phyloP scores from a whole-genome alignment of 257 asterid species.

The Penstemon newberryi region DNA sequence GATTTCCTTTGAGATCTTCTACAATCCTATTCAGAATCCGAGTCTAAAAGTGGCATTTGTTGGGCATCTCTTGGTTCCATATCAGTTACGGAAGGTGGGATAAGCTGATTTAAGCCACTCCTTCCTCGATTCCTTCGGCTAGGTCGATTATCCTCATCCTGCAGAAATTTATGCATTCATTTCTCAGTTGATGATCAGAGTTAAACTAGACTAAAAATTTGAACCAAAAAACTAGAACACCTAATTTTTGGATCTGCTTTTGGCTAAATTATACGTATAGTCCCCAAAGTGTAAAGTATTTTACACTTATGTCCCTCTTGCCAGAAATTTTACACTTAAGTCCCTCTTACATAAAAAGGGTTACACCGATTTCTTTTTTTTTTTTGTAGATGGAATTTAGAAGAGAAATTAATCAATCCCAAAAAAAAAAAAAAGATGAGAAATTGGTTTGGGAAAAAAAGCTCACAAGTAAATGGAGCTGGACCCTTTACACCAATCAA shows the following conservation, averaged over 20 bases:
- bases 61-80: slow-evolving; percentile 60
- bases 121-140: slow-evolving; percentile 43
- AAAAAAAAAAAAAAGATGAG: too few relatives aligned
- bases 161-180: slow-evolving; percentile 20
- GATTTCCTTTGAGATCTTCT: not conserved
- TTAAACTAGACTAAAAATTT: not conserved
- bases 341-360: not conserved
- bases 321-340: not conserved
- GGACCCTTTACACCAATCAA: too few relatives aligned
- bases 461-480: too few relatives aligned
- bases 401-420: too few relatives aligned
- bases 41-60: slow-evolving; percentile 59
- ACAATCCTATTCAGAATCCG: slow-evolving; percentile 57
- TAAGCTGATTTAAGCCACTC: slow-evolving; percentile 43
- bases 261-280: too few relatives aligned
- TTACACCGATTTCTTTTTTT: too few relatives aligned
- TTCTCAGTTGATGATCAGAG: not conserved
- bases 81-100: slow-evolving; percentile 80
- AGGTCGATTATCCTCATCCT: slow-evolving; percentile 47
- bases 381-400: too few relatives aligned
- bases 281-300: not conserved
- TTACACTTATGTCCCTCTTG: not conserved
- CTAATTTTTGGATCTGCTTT: too few relatives aligned
- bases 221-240: too few relatives aligned
- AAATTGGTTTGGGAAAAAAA: too few relatives aligned